Conservation (phyloP, 495 filamentous ascomycete genomes). For the Trypethelium eluteriae region DNA sequence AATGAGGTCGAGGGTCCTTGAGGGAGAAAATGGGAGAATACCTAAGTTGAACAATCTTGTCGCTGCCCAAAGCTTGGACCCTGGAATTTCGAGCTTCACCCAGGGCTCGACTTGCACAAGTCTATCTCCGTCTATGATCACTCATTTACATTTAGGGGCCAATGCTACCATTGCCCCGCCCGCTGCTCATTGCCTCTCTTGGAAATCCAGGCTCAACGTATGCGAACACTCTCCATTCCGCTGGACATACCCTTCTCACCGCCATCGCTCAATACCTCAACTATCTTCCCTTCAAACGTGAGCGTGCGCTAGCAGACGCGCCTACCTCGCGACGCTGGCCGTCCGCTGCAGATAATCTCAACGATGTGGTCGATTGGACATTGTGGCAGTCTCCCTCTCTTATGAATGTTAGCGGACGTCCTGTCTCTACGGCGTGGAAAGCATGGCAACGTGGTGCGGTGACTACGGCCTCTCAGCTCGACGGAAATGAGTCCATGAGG, state of each 20-base stretch:
- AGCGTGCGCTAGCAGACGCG: constrained; percentile 38
- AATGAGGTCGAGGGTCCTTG: too few relatives aligned
- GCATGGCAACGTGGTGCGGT: constrained; percentile 17
- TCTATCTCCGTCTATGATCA: background rate
- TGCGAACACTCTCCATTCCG: constrained; percentile 66
- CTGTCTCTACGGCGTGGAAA: constrained; percentile 30
- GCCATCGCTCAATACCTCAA: constrained; percentile 34
- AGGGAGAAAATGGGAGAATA: too few relatives aligned
- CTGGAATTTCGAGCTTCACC: too few relatives aligned
- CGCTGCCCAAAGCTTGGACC: too few relatives aligned
- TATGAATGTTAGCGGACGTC: constrained; percentile 58
- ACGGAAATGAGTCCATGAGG: background rate
- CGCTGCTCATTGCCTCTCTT: constrained; percentile 62
- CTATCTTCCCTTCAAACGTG: constrained; percentile 40
- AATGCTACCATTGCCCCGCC: constrained; percentile 22
- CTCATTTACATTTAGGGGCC: background rate
- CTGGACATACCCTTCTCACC: constrained; percentile 62
- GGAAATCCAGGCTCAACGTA: constrained; percentile 59
- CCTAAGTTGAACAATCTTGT: too few relatives aligned
- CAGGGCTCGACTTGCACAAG: too few relatives aligned
- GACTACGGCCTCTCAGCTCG: background rate
- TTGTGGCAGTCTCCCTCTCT: constrained; percentile 60
- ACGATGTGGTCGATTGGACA: constrained; percentile 44
- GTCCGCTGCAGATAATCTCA: constrained; percentile 19
- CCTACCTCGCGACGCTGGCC: constrained; percentile 27